Conservation (phyloP, 2,329 filamentous ascomycete species). For the Talaromyces sp. region DNA sequence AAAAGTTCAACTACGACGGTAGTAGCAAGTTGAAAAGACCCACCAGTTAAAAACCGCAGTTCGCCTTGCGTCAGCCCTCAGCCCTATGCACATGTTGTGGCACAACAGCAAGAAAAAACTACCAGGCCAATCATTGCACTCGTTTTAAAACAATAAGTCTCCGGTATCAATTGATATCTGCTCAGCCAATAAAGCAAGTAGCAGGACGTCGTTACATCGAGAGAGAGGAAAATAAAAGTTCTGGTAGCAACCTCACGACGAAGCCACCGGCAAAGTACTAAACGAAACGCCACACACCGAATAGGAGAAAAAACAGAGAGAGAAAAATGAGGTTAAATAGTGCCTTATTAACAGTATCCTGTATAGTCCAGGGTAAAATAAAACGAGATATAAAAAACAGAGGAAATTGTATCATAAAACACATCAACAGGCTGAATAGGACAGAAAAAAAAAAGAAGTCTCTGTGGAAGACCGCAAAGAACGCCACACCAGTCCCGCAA, state of each 20-base stretch:
- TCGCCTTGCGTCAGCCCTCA: neutral
- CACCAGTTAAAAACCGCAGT: neutral
- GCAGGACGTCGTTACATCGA: neutral
- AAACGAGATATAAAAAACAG: neutral
- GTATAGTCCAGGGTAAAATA: neutral
- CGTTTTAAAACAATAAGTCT: neutral
- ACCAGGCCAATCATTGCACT: neutral
- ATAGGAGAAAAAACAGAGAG: neutral
- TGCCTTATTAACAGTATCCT: neutral
- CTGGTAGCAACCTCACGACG: neutral
- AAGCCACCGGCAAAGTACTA: neutral
- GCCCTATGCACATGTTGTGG: neutral
- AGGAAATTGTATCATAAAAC: neutral
- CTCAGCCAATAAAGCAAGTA: neutral
- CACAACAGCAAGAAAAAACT: neutral
- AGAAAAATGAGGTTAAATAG: neutral
- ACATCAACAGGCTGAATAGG: neutral
- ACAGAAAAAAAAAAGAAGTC: neutral
- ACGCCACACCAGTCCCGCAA: neutral
- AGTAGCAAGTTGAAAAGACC: neutral
- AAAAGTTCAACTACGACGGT: too few species aligned
- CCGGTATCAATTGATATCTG: neutral
- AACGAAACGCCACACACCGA: neutral
- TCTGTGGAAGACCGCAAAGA: neutral
- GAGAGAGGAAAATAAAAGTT: neutral